Conservation (phyloP, 1,139 yeast genomes). For the Tardiomyces depauwii region DNA sequence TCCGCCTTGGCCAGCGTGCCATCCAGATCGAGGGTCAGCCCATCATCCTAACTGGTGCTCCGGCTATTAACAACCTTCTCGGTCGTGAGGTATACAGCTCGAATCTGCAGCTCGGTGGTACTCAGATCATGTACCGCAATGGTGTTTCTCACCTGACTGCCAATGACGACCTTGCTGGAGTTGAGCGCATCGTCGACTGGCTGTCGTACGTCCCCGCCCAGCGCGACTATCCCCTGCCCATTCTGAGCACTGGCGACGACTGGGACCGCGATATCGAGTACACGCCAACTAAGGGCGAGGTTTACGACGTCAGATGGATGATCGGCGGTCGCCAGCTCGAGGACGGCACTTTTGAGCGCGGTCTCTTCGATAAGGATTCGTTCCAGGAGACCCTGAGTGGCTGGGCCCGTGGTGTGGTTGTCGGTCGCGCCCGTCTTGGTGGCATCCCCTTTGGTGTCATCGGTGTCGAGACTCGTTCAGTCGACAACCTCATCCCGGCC, state of each 20-base stretch:
- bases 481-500: slow-evolving; percentile 88
- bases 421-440: slow-evolving; percentile 96
- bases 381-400: slow-evolving; percentile 97
- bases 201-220: slow-evolving; percentile 90
- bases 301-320: slow-evolving; percentile 92
- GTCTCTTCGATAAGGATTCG: slow-evolving; percentile 83
- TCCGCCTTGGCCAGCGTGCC: slow-evolving; percentile 96
- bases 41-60: slow-evolving; percentile 96
- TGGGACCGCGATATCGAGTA: slow-evolving; percentile 94
- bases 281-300: slow-evolving; percentile 58
- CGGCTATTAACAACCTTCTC: slow-evolving; percentile 89
- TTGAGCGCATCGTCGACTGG: slow-evolving; percentile 91
- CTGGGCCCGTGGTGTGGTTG: slow-evolving; percentile 98
- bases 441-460: slow-evolving; percentile 98
- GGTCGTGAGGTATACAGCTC: slow-evolving; percentile 97
- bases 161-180: slow-evolving; percentile 91
- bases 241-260: slow-evolving; percentile 60
- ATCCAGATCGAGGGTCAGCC: slow-evolving; percentile 99
- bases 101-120: slow-evolving; percentile 95
- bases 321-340: slow-evolving; percentile 69
- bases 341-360: slow-evolving; percentile 63
- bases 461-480: slow-evolving; percentile 84
- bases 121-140: slow-evolving; percentile 95
- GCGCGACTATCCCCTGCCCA: slow-evolving; percentile 86
- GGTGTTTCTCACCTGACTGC: slow-evolving; percentile 98